Percentiles rank a stretch among this genome's conserved stretches.
Evolutionary conservation across 345 rosid species (phyloP).

Genomic region (Populus tremula): DNA sequence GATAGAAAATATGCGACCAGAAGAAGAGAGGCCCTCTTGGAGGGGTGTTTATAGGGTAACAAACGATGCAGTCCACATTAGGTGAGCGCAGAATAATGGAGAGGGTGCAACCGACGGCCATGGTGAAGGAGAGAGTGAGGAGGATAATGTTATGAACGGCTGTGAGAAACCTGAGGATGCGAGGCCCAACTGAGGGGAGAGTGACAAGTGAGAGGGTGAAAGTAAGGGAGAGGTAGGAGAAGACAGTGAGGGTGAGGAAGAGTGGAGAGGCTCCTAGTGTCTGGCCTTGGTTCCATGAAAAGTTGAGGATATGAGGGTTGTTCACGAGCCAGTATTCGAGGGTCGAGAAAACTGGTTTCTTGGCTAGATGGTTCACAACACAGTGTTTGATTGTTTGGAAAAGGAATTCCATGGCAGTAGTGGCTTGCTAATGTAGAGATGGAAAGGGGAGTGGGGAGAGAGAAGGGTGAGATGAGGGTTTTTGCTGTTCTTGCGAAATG

Average conservation of each 20-base stretch:
- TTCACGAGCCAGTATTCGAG: constrained; percentile 50
- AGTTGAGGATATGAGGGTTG: constrained; percentile 50
- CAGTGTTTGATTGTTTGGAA: constrained; percentile 3
- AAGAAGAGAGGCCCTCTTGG: constrained; percentile 61
- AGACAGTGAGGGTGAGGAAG: constrained; percentile 43
- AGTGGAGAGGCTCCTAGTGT: constrained; percentile 52
- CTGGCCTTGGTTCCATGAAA: constrained; percentile 50
- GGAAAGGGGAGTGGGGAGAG: neutral
- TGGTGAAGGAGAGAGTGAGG: constrained; percentile 51
- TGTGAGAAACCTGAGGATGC: constrained; percentile 51
- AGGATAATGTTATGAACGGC: constrained; percentile 66
- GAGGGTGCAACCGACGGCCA: constrained; percentile 68
- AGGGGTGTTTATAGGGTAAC: constrained; percentile 44
- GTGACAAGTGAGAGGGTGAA: constrained; percentile 35
- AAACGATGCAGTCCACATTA: constrained; percentile 29
- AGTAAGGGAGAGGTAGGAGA: constrained; percentile 49
- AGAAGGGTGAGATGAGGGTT: neutral
- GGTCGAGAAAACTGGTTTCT: constrained; percentile 17
- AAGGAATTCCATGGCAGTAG: neutral
- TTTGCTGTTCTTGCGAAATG: too few species aligned
- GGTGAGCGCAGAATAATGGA: constrained; percentile 36
- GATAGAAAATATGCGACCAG: constrained; percentile 62
- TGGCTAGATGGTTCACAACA: neutral
- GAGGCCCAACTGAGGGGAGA: constrained; percentile 27
- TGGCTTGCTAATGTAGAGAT: neutral